Evolutionary conservation across 148 eudicot species (phyloP).

Genomic region (Chenopodium album): DNA sequence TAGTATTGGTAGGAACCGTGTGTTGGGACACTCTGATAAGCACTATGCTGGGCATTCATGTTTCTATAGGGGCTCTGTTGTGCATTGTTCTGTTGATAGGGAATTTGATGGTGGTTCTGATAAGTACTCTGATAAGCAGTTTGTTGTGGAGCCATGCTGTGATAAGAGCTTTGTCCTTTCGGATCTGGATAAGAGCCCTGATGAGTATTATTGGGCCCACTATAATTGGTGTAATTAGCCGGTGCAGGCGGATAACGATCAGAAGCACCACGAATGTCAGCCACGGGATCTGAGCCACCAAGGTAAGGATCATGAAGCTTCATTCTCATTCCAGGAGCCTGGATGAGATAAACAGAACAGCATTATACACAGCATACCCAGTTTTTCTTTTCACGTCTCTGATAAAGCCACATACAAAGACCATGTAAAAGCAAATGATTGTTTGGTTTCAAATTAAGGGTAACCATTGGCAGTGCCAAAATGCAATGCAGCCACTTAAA

Average conservation of each 20-base stretch:
- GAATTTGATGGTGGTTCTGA: slow-evolving; percentile 24
- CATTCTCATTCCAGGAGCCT: slow-evolving; percentile 46
- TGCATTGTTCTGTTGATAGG: slow-evolving; percentile 31
- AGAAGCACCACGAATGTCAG: slow-evolving; percentile 37
- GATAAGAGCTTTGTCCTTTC: slow-evolving; percentile 26
- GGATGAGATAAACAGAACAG: slow-evolving; percentile 8
- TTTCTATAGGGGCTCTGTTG: slow-evolving; percentile 34
- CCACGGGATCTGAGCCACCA: slow-evolving; percentile 30
- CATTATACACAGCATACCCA: neutral
- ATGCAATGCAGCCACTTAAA: slow-evolving; percentile 5
- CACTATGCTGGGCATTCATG: slow-evolving; percentile 24
- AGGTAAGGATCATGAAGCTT: slow-evolving; percentile 37
- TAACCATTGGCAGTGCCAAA: neutral
- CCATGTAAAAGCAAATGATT: neutral
- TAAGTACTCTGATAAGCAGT: slow-evolving; percentile 32
- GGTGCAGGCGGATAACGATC: slow-evolving; percentile 36
- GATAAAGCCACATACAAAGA: neutral
- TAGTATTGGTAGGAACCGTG: slow-evolving; percentile 45
- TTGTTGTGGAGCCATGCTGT: slow-evolving; percentile 32
- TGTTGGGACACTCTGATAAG: slow-evolving; percentile 29
- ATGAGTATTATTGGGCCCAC: slow-evolving; percentile 31
- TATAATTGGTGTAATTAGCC: slow-evolving; percentile 22
- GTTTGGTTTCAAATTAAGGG: neutral
- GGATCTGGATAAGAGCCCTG: slow-evolving; percentile 25
- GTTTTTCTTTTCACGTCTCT: neutral